Base-by-base conservation (phyloP, 2,329 filamentous ascomycete genomes). In the Epichloe elymi region DNA sequence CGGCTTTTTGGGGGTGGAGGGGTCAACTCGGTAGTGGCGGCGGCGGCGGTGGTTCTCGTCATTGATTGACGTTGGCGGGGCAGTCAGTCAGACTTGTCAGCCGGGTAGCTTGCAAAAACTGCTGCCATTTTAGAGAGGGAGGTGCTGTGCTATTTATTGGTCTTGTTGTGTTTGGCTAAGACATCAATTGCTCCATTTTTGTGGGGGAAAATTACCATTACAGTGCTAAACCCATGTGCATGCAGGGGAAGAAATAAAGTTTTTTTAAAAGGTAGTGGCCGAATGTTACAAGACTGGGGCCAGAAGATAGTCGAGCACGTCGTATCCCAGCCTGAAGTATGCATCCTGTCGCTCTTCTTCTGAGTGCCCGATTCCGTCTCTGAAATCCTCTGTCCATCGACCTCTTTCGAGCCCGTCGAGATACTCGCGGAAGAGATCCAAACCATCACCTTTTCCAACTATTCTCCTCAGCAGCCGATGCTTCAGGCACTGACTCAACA, bases 401-500 rank as follows among this genome's bases (percentile, higher is more conserved):
- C 73, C 75, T 2, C 63, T 61, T 36, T 82, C 75, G 20, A 82
- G 58, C 6, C 65, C 67, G 38, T 72, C 66, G 30, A 83, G 65
- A 43, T 79, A 68, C 54, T 74, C 66, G 39, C 63, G 63, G 56
- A 83, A 74, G 43, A 70, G 60, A 26, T 64, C 61, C 4, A 67
- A 55, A 17, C 64, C 63, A 42, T 61, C 61, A 19, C 58, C 62
- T 20, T 59, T 59, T 4, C 51, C 55, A 15, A 74, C 63, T 14
- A 79, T 57, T 33, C 59, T 57, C 57, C 76, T 72, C 19, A 82
- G 58, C 0, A 64, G 64, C 35, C 70, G 68, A 17, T 62, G 67
- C 17, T 75, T 67, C 11, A 82, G 56, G 53, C 81, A 76, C 6
- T 74, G 71, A 53, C 70, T 67, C 41, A 88, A 63, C 37, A 86